Percentiles rank a stretch among this genome's conserved stretches.
Conservation (phyloP, 768 basidiomycete species). For the Leucocoprinus birnbaumii region DNA sequence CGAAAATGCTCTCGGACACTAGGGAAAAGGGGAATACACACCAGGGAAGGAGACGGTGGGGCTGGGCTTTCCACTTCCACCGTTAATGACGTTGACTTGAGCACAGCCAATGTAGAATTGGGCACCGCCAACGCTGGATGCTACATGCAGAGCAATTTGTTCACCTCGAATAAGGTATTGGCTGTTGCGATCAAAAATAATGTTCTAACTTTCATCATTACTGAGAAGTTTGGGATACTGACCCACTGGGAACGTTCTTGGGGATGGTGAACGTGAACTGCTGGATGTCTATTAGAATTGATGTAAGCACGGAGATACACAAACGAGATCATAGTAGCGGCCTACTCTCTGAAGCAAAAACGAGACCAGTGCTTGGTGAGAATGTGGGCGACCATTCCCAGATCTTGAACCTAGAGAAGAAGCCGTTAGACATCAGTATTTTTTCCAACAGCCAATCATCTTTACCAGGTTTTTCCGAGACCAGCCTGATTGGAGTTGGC, state of each 20-base stretch:
- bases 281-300: conserved; percentile 21
- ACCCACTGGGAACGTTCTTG: conserved; percentile 29
- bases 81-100: conserved; percentile 31
- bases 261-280: conserved; percentile 32
- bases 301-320: neutral
- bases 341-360: conserved; percentile 27
- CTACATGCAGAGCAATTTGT: conserved; percentile 34
- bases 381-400: conserved; percentile 35
- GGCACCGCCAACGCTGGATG: conserved; percentile 24
- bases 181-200: conserved; percentile 1
- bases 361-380: conserved; percentile 25
- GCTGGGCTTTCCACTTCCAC: conserved; percentile 26
- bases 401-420: conserved; percentile 33
- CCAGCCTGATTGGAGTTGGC: conserved; percentile 37
- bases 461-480: conserved; percentile 35
- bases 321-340: neutral
- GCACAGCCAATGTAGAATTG: conserved; percentile 37
- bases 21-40: conserved; percentile 7
- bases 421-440: neutral
- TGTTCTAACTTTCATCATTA: no score
- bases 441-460: no score
- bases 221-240: conserved; percentile 2
- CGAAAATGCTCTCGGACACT: neutral
- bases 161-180: conserved; percentile 32
- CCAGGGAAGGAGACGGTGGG: conserved; percentile 33